A percentile compares a stretch with the other conserved stretches of the same genome.
phyloP scores from a whole-genome alignment of 129 eudicot genomes.

The Daucus carota region DH1_v3.0 NC_030389.2:684001-684500 shows the following conservation, averaged over 20 bases:
- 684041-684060: constrained; percentile 20
- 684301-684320: too few species aligned
- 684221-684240: not conserved
- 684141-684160: constrained; percentile 22
- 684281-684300: too few species aligned
- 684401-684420: too few species aligned
- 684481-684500: too few species aligned
- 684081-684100: not conserved
- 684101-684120: constrained; percentile 2
- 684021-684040: constrained; percentile 26
- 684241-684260: not conserved
- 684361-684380: too few species aligned
- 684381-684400: too few species aligned
- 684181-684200: constrained; percentile 40
- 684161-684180: constrained; percentile 9
- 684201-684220: constrained; percentile 21
- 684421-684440: too few species aligned
- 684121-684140: constrained; percentile 8
- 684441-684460: too few species aligned
- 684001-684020: constrained; percentile 24
- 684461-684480: too few species aligned
- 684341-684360: too few species aligned
- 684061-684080: not conserved
- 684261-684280: not conserved
- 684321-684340: too few species aligned